phyloP scores from a whole-genome alignment of 2,329 filamentous ascomycete genomes.

The Pleoardoris graminearum region DNA sequence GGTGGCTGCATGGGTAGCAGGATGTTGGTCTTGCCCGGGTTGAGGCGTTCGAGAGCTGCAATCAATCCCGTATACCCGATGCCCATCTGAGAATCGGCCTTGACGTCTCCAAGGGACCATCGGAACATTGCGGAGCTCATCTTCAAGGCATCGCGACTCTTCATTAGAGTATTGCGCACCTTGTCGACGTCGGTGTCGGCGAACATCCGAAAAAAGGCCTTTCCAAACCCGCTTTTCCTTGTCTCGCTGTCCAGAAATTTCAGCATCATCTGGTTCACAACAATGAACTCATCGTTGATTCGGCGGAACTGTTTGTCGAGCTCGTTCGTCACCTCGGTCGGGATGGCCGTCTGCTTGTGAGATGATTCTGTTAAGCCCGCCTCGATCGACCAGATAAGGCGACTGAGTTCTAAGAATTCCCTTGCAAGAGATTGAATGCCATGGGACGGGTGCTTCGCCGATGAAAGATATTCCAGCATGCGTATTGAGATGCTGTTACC shows the following conservation, averaged over 20 bases:
- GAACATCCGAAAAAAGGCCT: constrained; percentile 61
- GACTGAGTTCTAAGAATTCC: constrained; percentile 69
- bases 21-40: constrained; percentile 32
- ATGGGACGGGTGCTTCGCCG: constrained; percentile 41
- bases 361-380: constrained; percentile 59
- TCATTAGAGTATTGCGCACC: constrained; percentile 60
- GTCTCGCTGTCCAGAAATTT: constrained; percentile 64
- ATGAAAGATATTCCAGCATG: constrained; percentile 42
- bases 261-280: constrained; percentile 65
- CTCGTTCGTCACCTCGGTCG: constrained; percentile 64
- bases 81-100: constrained; percentile 63
- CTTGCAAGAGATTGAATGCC: constrained; percentile 60
- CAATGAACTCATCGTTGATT: constrained; percentile 64
- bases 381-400: constrained; percentile 70
- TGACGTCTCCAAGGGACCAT: constrained; percentile 63
- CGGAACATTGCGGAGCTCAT: constrained; percentile 68
- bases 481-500: constrained; percentile 57
- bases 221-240: constrained; percentile 63
- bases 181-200: constrained; percentile 63
- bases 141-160: constrained; percentile 63
- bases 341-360: constrained; percentile 57
- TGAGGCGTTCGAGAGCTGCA: constrained; percentile 63
- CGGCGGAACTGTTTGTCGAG: constrained; percentile 66
- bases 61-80: constrained; percentile 70
- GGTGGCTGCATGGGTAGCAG: constrained; percentile 35